These are phyloP conservation scores for Hypoxylon cercidicola DNA, from an alignment of 495 filamentous ascomycete genomes.

Conservation along the genomic window DNA sequence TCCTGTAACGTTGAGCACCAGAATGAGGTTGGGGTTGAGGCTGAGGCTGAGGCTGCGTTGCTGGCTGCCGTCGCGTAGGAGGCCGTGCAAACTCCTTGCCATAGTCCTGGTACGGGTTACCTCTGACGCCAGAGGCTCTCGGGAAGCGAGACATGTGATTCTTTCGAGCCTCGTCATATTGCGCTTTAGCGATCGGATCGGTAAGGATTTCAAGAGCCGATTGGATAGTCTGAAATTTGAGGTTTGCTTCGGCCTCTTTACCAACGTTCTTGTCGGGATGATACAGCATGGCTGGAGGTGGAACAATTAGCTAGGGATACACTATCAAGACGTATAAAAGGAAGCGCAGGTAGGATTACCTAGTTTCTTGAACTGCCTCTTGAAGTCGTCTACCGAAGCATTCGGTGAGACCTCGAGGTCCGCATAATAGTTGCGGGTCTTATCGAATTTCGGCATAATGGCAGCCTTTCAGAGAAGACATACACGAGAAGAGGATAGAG, in stretches of 20 bases:
- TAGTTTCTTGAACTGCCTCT: conserved; percentile 86
- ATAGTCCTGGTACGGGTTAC: conserved; percentile 63
- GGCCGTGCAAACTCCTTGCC: conserved; percentile 56
- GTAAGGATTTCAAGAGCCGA: conserved; percentile 84
- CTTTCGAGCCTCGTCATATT: conserved; percentile 78
- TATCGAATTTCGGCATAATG: conserved; percentile 80
- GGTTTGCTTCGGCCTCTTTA: conserved; percentile 76
- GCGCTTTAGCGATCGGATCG: conserved; percentile 71
- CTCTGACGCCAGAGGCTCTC: conserved; percentile 56
- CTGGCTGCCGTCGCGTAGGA: conserved; percentile 53
- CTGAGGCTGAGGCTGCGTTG: conserved; percentile 40
- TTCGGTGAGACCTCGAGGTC: conserved; percentile 75
- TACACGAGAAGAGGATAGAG: neutral
- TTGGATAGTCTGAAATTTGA: conserved; percentile 87
- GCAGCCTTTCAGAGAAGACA: conserved; percentile 7
- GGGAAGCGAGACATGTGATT: conserved; percentile 49
- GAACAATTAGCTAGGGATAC: conserved; percentile 7
- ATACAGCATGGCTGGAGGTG: conserved; percentile 73
- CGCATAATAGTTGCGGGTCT: conserved; percentile 83
- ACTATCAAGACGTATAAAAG: neutral
- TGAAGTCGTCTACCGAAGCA: conserved; percentile 77
- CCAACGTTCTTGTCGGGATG: conserved; percentile 94
- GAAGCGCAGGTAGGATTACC: conserved; percentile 58
- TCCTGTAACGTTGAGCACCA: conserved; percentile 66
- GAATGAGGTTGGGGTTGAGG: conserved; percentile 57